A percentile compares a stretch with the other conserved stretches of the same genome.
Conservation (phyloP, 805 yeast genomes). For the Candida silvicultrix region DNA sequence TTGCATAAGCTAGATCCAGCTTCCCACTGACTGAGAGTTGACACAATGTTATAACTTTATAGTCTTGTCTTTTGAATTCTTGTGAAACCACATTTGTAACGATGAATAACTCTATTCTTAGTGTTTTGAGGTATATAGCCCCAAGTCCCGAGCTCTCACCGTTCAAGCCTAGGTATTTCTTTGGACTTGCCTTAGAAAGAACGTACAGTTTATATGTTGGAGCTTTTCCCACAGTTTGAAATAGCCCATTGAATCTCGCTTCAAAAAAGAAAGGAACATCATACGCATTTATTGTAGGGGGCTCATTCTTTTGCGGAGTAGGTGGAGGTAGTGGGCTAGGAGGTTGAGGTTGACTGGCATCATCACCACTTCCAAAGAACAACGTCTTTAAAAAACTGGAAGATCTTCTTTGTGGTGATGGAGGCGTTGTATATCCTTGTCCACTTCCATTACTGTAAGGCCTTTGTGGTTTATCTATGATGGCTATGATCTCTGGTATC, state of each 20-base stretch:
- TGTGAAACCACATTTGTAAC: constrained; percentile 16
- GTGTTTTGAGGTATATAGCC: constrained; percentile 32
- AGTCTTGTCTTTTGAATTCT: constrained; percentile 3
- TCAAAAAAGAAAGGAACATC: constrained; percentile 10
- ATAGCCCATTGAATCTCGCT: constrained; percentile 9
- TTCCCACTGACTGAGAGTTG: neutral
- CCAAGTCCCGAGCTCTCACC: constrained; percentile 45
- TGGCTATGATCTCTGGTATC: constrained; percentile 38
- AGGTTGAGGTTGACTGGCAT: neutral
- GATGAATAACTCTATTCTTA: constrained; percentile 24
- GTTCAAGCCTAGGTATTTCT: constrained; percentile 24
- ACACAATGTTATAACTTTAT: constrained; percentile 1
- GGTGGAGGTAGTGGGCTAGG: neutral
- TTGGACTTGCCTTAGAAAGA: constrained; percentile 15
- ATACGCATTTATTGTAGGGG: constrained; percentile 3
- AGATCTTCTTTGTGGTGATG: constrained; percentile 1
- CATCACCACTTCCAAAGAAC: constrained; percentile 1
- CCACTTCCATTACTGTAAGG: neutral
- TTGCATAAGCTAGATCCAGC: constrained; percentile 5
- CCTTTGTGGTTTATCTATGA: constrained; percentile 14
- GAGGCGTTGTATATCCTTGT: neutral
- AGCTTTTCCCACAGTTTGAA: constrained; percentile 6
- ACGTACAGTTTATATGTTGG: constrained; percentile 20
- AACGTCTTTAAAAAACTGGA: neutral
- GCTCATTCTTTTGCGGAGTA: neutral